Percentiles rank a stretch among this genome's conserved stretches.
Evolutionary conservation across 257 asterid genomes (phyloP).

Genomic region (Nicotiana otophora): DNA sequence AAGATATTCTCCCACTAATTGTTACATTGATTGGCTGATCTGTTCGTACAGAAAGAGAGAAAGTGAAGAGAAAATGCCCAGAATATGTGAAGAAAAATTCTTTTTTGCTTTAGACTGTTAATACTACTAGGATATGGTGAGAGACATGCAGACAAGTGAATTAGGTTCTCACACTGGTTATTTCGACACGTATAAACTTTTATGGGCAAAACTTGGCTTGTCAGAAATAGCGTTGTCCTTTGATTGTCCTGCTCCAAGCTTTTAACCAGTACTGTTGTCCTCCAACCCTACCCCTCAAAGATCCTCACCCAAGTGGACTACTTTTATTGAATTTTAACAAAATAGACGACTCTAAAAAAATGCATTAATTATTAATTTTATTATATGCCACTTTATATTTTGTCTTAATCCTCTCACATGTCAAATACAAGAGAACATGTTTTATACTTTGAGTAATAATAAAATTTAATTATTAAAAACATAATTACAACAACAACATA

Average conservation of each 20-base stretch:
- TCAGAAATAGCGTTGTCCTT: not conserved
- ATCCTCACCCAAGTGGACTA: too few species aligned
- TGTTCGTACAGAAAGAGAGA: not conserved
- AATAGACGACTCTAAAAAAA: too few species aligned
- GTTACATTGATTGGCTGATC: not conserved
- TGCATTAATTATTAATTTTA: too few species aligned
- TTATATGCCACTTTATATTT: too few species aligned
- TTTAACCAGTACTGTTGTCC: not conserved
- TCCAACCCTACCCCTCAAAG: not conserved
- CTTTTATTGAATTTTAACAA: too few species aligned
- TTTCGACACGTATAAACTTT: not conserved
- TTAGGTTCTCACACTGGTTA: not conserved
- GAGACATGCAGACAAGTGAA: not conserved
- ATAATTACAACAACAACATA: too few species aligned
- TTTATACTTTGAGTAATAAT: too few species aligned
- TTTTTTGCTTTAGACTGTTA: not conserved
- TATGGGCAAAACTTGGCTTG: not conserved
- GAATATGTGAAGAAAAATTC: not conserved
- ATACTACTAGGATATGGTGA: not conserved
- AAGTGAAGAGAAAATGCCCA: not conserved
- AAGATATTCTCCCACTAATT: not conserved
- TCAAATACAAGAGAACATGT: too few species aligned
- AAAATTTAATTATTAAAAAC: too few species aligned
- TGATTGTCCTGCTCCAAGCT: not conserved
- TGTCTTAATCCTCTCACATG: too few species aligned